phyloP scores from a whole-genome alignment of 202 grass and related monocot genomes.

The Setaria viridis region DNA sequence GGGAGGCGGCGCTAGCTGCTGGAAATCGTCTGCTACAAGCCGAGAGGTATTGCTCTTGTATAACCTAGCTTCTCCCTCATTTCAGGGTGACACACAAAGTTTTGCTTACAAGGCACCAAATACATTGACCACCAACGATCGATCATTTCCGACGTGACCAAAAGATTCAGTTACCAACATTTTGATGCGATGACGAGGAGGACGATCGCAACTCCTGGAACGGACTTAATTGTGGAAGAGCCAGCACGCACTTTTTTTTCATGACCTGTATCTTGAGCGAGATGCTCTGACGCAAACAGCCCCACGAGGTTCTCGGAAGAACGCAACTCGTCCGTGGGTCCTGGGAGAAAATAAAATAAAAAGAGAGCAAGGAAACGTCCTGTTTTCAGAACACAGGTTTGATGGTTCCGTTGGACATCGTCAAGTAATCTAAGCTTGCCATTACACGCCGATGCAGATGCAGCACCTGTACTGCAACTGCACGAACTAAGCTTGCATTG shows the following conservation, averaged over 20 bases:
- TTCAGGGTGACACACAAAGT: too few relatives aligned
- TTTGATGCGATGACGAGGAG: background rate
- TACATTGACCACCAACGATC: too few relatives aligned
- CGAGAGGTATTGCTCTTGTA: too few relatives aligned
- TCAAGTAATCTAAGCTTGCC: background rate
- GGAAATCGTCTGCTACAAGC: too few relatives aligned
- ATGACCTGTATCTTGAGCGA: background rate
- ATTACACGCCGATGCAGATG: background rate
- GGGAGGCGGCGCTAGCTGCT: too few relatives aligned
- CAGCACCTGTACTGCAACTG: background rate
- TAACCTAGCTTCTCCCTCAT: background rate
- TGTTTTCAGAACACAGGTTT: too few relatives aligned
- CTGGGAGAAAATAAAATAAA: too few relatives aligned
- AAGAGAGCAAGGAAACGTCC: too few relatives aligned
- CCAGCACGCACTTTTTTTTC: background rate
- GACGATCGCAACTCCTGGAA: background rate
- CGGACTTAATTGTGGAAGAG: background rate
- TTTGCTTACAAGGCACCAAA: too few relatives aligned
- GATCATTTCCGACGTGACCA: too few relatives aligned
- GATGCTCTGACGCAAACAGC: conserved; percentile 8
- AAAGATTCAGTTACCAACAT: background rate
- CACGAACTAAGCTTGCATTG: background rate
- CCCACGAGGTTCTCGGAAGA: background rate
- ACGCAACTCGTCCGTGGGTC: background rate
- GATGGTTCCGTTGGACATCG: too few relatives aligned